Conservation (phyloP, 139 green algal genomes). For the Picochlorum costavermella region DNA sequence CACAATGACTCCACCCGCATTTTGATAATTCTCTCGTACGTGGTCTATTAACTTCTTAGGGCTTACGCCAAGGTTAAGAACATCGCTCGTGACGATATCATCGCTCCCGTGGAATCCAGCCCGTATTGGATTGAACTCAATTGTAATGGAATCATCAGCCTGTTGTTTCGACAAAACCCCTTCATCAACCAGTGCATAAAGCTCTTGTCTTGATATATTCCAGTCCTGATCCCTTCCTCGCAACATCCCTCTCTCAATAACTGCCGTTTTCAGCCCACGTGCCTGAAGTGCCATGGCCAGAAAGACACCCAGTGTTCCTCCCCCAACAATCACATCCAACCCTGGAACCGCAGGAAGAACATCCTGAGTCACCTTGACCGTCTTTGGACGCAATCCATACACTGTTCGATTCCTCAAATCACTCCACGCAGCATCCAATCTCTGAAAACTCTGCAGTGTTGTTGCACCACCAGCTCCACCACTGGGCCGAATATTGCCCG, state of each 20-base stretch:
- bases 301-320: slow-evolving; percentile 86
- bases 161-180: slow-evolving; percentile 66
- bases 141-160: slow-evolving; percentile 54
- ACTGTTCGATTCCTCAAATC: slow-evolving; percentile 35
- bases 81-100: slow-evolving; percentile 71
- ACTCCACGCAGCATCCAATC: slow-evolving; percentile 60
- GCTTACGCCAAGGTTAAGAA: slow-evolving; percentile 87
- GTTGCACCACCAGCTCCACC: slow-evolving; percentile 64
- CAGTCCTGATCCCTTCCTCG: slow-evolving; percentile 69
- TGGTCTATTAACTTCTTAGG: slow-evolving; percentile 46
- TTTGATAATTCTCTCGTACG: slow-evolving; percentile 52
- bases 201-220: slow-evolving; percentile 79
- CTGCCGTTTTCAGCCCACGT: slow-evolving; percentile 60
- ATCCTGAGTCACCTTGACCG: slow-evolving; percentile 31
- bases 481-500: slow-evolving; percentile 7
- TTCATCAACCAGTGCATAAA: slow-evolving; percentile 58
- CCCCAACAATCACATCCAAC: slow-evolving; percentile 63
- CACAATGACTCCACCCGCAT: slow-evolving; percentile 54
- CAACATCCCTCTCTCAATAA: slow-evolving; percentile 82
- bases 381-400: slow-evolving; percentile 38
- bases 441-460: slow-evolving; percentile 55
- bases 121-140: slow-evolving; percentile 82
- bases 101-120: slow-evolving; percentile 40
- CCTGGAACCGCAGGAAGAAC: slow-evolving; percentile 13
- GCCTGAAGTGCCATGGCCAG: slow-evolving; percentile 63